These are phyloP conservation scores for Mycena galericulata DNA, from an alignment of 768 basidiomycete genomes.

Conservation along the genomic window DNA sequence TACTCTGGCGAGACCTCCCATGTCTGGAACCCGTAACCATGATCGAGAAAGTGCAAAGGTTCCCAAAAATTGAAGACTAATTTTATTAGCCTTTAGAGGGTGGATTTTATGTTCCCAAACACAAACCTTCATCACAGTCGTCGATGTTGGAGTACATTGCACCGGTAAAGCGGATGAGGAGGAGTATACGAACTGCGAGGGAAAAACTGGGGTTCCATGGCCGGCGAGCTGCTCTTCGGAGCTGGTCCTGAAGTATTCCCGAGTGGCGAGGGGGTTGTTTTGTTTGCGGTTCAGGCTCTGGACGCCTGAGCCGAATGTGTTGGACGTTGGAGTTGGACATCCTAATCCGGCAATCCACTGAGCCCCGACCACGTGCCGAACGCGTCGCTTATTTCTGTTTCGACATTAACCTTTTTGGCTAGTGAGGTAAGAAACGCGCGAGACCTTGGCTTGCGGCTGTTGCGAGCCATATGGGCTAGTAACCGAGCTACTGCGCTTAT, in stretches of 20 bases:
- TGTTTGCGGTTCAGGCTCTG: constrained; percentile 45
- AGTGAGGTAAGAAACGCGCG: constrained; percentile 21
- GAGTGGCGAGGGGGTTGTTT: constrained; percentile 60
- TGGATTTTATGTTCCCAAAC: constrained; percentile 51
- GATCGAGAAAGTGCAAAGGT: constrained; percentile 91
- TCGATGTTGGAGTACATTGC: constrained; percentile 97
- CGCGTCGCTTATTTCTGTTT: background rate
- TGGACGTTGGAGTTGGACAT: constrained; percentile 31
- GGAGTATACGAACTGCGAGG: constrained; percentile 83
- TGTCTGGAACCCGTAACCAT: constrained; percentile 94
- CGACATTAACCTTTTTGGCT: constrained; percentile 6
- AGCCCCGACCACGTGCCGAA: background rate
- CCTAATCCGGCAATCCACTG: background rate
- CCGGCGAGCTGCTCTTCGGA: constrained; percentile 76
- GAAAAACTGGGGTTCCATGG: constrained; percentile 92
- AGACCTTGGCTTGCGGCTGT: constrained; percentile 18
- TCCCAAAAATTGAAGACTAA: constrained; percentile 99
- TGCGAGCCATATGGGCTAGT: constrained; percentile 19
- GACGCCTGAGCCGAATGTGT: constrained; percentile 59
- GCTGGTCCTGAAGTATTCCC: constrained; percentile 84
- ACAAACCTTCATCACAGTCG: constrained; percentile 97
- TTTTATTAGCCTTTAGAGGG: constrained; percentile 13
- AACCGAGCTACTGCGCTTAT: background rate
- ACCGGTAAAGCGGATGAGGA: constrained; percentile 81
- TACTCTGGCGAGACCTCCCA: constrained; percentile 96